Conservation (phyloP, 2,329 filamentous ascomycete species). For the Aspergillus thermomutatus region DNA sequence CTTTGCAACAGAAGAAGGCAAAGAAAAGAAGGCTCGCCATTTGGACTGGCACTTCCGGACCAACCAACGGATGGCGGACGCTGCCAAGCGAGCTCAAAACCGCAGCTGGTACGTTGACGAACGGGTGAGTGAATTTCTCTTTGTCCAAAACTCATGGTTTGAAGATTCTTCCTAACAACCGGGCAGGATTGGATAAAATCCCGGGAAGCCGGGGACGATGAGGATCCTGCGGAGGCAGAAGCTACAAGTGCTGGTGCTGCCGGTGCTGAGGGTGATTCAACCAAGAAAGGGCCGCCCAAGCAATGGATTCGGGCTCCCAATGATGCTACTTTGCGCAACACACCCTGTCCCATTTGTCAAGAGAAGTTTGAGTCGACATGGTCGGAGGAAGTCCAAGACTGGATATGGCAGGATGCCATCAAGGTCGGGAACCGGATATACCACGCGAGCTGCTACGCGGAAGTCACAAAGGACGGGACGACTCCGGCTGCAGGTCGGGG, state of each 20-base stretch:
- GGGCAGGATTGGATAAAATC: conserved; percentile 83
- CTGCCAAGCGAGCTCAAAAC: conserved; percentile 80
- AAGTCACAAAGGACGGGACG: conserved; percentile 67
- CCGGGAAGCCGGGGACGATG: conserved; percentile 70
- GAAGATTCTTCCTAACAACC: neutral
- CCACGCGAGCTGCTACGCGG: conserved; percentile 84
- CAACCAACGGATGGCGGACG: conserved; percentile 82
- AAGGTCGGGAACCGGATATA: conserved; percentile 76
- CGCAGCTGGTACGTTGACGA: conserved; percentile 95
- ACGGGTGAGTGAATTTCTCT: conserved; percentile 54
- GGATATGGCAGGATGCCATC: conserved; percentile 90
- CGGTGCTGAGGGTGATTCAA: conserved; percentile 36
- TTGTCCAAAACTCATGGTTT: neutral
- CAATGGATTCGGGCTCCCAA: conserved; percentile 82
- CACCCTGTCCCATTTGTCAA: conserved; percentile 87
- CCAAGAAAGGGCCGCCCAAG: conserved; percentile 57
- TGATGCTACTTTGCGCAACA: conserved; percentile 69
- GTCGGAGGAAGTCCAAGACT: conserved; percentile 90
- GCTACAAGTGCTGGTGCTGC: conserved; percentile 38
- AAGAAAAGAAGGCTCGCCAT: conserved; percentile 81
- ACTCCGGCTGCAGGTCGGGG: conserved; percentile 23
- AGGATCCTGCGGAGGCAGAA: conserved; percentile 43
- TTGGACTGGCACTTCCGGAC: conserved; percentile 98
- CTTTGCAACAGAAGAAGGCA: conserved; percentile 70
- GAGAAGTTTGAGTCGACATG: conserved; percentile 91